Conservation (phyloP, 805 yeast genomes). For the Teunomyces atbi region DNA sequence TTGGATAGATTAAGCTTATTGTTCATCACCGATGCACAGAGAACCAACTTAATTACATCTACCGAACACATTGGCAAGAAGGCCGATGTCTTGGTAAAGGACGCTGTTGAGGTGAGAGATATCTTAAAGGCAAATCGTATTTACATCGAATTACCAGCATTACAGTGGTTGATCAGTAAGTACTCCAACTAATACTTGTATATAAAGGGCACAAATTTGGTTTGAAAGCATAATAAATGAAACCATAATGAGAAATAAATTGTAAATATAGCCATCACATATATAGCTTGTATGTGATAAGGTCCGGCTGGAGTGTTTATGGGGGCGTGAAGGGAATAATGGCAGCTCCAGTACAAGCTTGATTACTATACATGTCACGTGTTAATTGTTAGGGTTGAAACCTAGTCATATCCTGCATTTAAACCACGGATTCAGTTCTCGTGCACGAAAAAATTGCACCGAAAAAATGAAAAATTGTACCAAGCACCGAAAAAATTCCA, state of each 20-base stretch:
- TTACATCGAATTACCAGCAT: constrained; percentile 68
- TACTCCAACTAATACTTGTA: constrained; percentile 20
- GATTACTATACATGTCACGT: constrained; percentile 8
- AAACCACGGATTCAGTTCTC: not conserved
- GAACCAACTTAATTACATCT: constrained; percentile 60
- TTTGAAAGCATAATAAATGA: not conserved
- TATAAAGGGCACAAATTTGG: constrained; percentile 8
- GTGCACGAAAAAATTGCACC: constrained; percentile 5
- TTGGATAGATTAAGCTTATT: constrained; percentile 55
- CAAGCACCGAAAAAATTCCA: constrained; percentile 5
- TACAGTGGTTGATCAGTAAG: constrained; percentile 53
- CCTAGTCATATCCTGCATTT: not conserved
- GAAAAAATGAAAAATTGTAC: constrained; percentile 4
- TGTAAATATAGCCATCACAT: not conserved
- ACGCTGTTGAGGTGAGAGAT: constrained; percentile 81
- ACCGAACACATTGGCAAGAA: constrained; percentile 51
- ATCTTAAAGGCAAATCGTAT: constrained; percentile 75
- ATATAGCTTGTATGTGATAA: not conserved
- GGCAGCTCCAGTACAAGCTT: no score
- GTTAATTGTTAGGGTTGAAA: constrained; percentile 9
- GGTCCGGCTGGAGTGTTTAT: not conserved
- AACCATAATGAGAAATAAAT: not conserved
- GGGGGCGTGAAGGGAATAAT: no score
- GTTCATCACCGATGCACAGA: constrained; percentile 62
- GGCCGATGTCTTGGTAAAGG: constrained; percentile 68